phyloP scores from a whole-genome alignment of 2,329 filamentous ascomycete genomes.

The Aquanectria penicillioides region DNA sequence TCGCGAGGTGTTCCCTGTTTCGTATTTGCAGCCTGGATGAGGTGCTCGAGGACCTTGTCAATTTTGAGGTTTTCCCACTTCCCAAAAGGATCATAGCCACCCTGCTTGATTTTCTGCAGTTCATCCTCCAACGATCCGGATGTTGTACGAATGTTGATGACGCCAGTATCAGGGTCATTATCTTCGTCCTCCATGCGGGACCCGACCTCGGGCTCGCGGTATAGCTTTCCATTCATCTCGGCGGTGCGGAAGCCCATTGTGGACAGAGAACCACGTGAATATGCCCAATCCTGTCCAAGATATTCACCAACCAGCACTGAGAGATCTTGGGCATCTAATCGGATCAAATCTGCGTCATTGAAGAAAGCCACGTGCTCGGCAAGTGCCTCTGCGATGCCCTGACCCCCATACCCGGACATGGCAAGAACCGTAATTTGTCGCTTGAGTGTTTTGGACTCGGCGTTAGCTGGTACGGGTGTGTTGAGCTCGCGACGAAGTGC shows the following conservation, averaged over 20 bases:
- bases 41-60: constrained; percentile 63
- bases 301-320: constrained; percentile 76
- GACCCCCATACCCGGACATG: constrained; percentile 51
- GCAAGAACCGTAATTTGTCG: constrained; percentile 52
- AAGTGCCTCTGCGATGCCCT: constrained; percentile 55
- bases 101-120: constrained; percentile 54
- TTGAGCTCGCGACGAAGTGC: constrained; percentile 44
- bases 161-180: constrained; percentile 46
- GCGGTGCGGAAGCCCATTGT: constrained; percentile 67
- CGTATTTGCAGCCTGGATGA: constrained; percentile 60
- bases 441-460: constrained; percentile 47
- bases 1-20: constrained; percentile 44
- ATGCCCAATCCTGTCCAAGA: constrained; percentile 68
- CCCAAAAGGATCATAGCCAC: constrained; percentile 49
- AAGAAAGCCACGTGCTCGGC: constrained; percentile 71
- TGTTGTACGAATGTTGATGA: constrained; percentile 43
- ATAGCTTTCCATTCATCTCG: constrained; percentile 63
- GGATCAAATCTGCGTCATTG: constrained; percentile 72
- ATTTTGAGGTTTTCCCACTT: constrained; percentile 72
- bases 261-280: constrained; percentile 59
- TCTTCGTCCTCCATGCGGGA: constrained; percentile 45
- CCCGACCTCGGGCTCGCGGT: constrained; percentile 56
- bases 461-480: constrained; percentile 38
- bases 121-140: constrained; percentile 53
- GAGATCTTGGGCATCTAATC: constrained; percentile 75